Conservation (phyloP, 768 basidiomycete genomes). For the Mycena indigotica region DNA sequence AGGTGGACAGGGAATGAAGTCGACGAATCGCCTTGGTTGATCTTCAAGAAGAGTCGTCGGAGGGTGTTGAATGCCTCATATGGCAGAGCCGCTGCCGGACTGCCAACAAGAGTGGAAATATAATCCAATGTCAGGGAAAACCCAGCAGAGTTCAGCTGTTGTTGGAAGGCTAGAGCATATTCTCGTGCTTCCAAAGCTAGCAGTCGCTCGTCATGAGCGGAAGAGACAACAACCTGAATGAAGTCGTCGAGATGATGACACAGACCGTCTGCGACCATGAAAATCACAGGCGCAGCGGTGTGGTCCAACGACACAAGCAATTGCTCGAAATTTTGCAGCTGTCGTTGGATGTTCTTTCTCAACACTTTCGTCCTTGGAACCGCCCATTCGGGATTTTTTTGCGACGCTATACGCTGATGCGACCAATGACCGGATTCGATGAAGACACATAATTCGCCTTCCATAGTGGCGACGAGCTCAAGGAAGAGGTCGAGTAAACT, state of each 20-base stretch:
- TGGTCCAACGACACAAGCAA: constrained; percentile 11
- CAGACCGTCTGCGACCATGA: constrained; percentile 25
- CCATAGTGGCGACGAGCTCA: constrained; percentile 27
- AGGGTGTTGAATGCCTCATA: constrained; percentile 42
- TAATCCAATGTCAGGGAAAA: constrained; percentile 35
- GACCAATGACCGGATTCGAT: constrained; percentile 18
- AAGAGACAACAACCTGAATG: constrained; percentile 14
- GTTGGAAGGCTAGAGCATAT: constrained; percentile 28
- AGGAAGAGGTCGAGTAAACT: constrained; percentile 37
- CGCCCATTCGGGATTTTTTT: constrained; percentile 5
- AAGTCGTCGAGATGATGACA: constrained; percentile 14
- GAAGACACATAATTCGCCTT: constrained; percentile 25
- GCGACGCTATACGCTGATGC: neutral
- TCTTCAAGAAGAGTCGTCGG: constrained; percentile 38
- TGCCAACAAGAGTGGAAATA: constrained; percentile 25
- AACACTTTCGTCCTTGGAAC: neutral
- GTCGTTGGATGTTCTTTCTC: constrained; percentile 14
- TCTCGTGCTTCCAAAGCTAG: constrained; percentile 25
- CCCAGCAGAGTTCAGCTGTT: constrained; percentile 33
- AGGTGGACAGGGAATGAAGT: constrained; percentile 24
- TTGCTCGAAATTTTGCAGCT: constrained; percentile 14
- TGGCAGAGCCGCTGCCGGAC: constrained; percentile 24
- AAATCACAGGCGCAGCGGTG: constrained; percentile 21
- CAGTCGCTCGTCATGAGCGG: constrained; percentile 11
- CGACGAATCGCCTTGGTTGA: constrained; percentile 21